Percentiles rank a stretch among this genome's conserved stretches.
phyloP scores from a whole-genome alignment of 768 basidiomycete species.

The Nidularia sp. region DNA sequence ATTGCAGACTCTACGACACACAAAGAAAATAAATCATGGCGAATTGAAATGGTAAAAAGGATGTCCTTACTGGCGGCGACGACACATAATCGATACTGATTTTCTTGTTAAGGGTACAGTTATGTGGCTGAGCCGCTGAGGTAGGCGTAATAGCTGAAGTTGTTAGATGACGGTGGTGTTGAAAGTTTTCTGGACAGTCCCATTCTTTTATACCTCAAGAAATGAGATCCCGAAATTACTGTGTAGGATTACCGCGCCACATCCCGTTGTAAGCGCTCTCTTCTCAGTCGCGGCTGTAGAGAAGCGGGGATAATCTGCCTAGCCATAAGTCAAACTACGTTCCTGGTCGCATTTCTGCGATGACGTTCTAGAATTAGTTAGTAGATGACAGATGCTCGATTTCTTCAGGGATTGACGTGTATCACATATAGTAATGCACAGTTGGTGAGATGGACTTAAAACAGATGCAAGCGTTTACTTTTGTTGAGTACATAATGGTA shows the following conservation, averaged over 20 bases:
- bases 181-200: neutral
- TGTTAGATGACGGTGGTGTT: neutral
- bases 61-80: conserved; percentile 46
- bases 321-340: conserved; percentile 3
- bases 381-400: conserved; percentile 1
- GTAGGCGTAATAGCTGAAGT: too few species aligned
- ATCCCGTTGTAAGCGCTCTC: neutral
- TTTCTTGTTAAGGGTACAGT: conserved; percentile 1
- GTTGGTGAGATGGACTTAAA: neutral
- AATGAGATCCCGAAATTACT: neutral
- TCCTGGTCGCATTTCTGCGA: conserved; percentile 11
- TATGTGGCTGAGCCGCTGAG: too few species aligned
- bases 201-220: conserved; percentile 10
- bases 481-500: neutral
- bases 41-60: neutral
- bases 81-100: conserved; percentile 37
- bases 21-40: neutral
- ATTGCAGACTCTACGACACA: conserved; percentile 34
- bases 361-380: conserved; percentile 14
- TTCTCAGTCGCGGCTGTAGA: neutral
- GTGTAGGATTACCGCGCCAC: too few species aligned
- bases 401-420: neutral
- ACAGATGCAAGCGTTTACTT: neutral
- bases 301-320: conserved; percentile 6
- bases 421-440: neutral